Evolutionary conservation across 2,329 filamentous ascomycete species (phyloP).

Genomic region (Aspergillus fischeri): DNA sequence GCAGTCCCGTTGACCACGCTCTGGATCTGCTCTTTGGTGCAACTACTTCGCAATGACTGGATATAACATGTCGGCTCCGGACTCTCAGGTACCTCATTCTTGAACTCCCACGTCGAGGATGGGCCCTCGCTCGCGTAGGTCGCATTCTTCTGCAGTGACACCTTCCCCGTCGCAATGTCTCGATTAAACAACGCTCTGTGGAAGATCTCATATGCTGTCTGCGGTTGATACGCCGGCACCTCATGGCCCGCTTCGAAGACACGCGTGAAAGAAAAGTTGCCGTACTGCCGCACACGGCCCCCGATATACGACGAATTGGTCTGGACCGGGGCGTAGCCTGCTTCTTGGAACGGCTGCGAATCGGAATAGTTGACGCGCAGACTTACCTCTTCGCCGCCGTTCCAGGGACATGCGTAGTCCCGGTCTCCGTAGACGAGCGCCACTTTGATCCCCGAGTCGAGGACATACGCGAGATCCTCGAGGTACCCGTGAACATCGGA

Average conservation of each 20-base stretch:
- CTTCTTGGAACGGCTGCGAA: conserved; percentile 43
- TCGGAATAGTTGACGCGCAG: conserved; percentile 46
- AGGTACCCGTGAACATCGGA: conserved; percentile 41
- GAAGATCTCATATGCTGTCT: conserved; percentile 54
- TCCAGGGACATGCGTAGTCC: conserved; percentile 56
- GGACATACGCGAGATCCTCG: conserved; percentile 42
- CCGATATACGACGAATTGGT: conserved; percentile 43
- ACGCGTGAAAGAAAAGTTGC: conserved; percentile 47
- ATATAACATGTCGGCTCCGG: conserved; percentile 46
- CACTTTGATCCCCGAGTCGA: conserved; percentile 56
- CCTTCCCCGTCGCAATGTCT: conserved; percentile 54
- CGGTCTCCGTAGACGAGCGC: conserved; percentile 56
- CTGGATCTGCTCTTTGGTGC: conserved; percentile 42
- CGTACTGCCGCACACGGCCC: conserved; percentile 45
- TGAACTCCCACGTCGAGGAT: conserved; percentile 41
- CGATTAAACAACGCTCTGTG: conserved; percentile 47
- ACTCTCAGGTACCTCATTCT: conserved; percentile 40
- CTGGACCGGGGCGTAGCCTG: conserved; percentile 48
- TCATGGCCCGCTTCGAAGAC: conserved; percentile 48
- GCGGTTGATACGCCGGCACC: conserved; percentile 52
- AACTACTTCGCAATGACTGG: conserved; percentile 34
- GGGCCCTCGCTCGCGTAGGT: conserved; percentile 40
- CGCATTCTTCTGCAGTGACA: conserved; percentile 31
- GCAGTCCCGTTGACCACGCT: conserved; percentile 45
- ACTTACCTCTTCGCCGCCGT: conserved; percentile 52